These are phyloP conservation scores for Aphanoascus verrucosus DNA, from an alignment of 2,329 filamentous ascomycete genomes.

Conservation along the genomic window DNA sequence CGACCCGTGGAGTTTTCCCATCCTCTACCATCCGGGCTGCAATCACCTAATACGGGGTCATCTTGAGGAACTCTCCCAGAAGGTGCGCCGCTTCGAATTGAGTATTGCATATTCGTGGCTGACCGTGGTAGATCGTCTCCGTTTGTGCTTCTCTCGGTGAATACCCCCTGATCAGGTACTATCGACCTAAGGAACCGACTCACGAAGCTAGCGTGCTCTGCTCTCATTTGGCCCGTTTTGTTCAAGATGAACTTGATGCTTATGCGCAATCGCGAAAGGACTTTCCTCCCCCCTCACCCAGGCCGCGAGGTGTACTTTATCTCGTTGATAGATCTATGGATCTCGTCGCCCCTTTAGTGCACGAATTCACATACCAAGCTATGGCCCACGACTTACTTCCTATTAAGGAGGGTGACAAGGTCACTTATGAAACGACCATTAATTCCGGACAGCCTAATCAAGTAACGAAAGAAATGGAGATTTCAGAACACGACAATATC, in stretches of 20 bases:
- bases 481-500: constrained; percentile 80
- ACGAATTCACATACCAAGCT: constrained; percentile 97
- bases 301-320: constrained; percentile 72
- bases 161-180: constrained; percentile 87
- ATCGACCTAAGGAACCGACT: constrained; percentile 59
- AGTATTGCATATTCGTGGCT: constrained; percentile 12
- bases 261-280: constrained; percentile 75
- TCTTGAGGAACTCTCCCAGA: constrained; percentile 75
- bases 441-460: constrained; percentile 62
- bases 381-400: constrained; percentile 92
- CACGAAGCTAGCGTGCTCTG: constrained; percentile 86
- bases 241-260: constrained; percentile 81
- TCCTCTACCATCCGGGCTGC: constrained; percentile 82
- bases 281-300: constrained; percentile 62
- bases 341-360: constrained; percentile 70
- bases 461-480: constrained; percentile 81
- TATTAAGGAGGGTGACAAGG: constrained; percentile 78
- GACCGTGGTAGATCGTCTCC: constrained; percentile 55
- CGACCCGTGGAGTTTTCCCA: constrained; percentile 91
- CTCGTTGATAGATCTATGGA: constrained; percentile 93
- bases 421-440: constrained; percentile 69
- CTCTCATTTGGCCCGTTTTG: constrained; percentile 76
- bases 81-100: constrained; percentile 44
- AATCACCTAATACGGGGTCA: constrained; percentile 73
- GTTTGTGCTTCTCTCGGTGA: constrained; percentile 89